Percentiles rank a stretch among this genome's conserved stretches.
phyloP scores from a whole-genome alignment of 2,329 filamentous ascomycete genomes.

The Microsporum canis region DNA sequence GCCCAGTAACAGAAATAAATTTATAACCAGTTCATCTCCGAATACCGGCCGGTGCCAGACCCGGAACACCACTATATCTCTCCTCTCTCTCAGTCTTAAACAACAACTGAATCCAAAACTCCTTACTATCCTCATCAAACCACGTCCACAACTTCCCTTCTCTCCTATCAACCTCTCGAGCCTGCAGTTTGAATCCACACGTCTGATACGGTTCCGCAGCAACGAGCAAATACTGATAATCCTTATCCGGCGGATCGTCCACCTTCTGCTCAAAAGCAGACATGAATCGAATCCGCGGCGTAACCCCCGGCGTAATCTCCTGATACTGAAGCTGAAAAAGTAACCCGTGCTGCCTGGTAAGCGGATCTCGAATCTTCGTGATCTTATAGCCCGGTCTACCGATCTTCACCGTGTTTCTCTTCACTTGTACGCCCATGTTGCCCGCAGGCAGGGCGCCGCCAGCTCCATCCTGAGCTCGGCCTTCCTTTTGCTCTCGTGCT shows the following conservation, averaged over 20 bases:
- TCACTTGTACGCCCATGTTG: constrained; percentile 66
- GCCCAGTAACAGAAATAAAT: background rate
- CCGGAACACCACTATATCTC: constrained; percentile 59
- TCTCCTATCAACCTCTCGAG: constrained; percentile 78
- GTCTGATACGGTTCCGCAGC: constrained; percentile 98
- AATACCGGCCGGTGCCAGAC: constrained; percentile 42
- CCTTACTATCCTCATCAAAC: constrained; percentile 91
- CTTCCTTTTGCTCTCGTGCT: constrained; percentile 88
- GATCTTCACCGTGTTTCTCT: constrained; percentile 84
- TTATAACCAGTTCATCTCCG: constrained; percentile 16
- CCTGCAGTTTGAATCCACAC: constrained; percentile 90
- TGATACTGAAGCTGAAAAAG: constrained; percentile 96
- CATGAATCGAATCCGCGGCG: constrained; percentile 89
- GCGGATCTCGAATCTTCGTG: constrained; percentile 83
- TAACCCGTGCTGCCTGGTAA: constrained; percentile 77
- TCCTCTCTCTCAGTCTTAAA: constrained; percentile 98
- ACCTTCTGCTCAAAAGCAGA: constrained; percentile 93
- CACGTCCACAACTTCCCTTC: constrained; percentile 85
- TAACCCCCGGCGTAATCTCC: constrained; percentile 64
- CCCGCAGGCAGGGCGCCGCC: constrained; percentile 51
- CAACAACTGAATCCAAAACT: constrained; percentile 95
- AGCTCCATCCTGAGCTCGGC: constrained; percentile 48
- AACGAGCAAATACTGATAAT: constrained; percentile 87
- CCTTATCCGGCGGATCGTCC: constrained; percentile 82
- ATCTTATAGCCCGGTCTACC: constrained; percentile 95